Evolutionary conservation across 208 protist species (phyloP).

Genomic region (Trypanosoma platydactyli): DNA sequence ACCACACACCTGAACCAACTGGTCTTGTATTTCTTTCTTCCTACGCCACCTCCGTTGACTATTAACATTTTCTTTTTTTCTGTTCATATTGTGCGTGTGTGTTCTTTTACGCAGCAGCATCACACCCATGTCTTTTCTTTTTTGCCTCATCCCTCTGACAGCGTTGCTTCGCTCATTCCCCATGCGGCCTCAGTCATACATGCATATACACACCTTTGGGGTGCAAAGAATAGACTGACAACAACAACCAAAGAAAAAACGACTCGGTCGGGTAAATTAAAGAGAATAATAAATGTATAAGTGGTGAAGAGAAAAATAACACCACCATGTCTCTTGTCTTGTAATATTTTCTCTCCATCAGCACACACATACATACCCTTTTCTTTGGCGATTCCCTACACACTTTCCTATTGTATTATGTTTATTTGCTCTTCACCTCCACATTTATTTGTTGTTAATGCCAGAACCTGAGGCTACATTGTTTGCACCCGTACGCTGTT

Average conservation of each 20-base stretch:
- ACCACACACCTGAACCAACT: too few species aligned
- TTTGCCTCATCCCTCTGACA: constrained; percentile 4
- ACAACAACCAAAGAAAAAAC: too few species aligned
- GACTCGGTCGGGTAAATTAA: too few species aligned
- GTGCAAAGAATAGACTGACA: too few species aligned
- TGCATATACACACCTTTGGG: constrained; percentile 2
- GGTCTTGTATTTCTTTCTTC: constrained; percentile 19
- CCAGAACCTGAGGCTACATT: background rate
- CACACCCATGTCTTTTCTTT: background rate
- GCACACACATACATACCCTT: background rate
- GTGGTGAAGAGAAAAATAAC: too few species aligned
- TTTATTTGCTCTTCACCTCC: background rate
- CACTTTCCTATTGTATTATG: background rate
- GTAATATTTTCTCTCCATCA: too few species aligned
- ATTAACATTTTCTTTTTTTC: too few species aligned
- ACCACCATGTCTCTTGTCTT: too few species aligned
- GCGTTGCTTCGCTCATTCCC: background rate
- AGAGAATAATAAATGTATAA: too few species aligned
- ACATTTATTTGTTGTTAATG: too few species aligned
- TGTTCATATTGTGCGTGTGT: too few species aligned
- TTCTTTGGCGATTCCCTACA: background rate
- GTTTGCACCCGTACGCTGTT: background rate
- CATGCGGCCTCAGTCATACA: background rate
- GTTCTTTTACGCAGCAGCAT: too few species aligned
- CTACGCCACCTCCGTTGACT: constrained; percentile 15